Conservation (phyloP, 2,329 filamentous ascomycete species). For the Tolypocladium ovalisporum region DNA sequence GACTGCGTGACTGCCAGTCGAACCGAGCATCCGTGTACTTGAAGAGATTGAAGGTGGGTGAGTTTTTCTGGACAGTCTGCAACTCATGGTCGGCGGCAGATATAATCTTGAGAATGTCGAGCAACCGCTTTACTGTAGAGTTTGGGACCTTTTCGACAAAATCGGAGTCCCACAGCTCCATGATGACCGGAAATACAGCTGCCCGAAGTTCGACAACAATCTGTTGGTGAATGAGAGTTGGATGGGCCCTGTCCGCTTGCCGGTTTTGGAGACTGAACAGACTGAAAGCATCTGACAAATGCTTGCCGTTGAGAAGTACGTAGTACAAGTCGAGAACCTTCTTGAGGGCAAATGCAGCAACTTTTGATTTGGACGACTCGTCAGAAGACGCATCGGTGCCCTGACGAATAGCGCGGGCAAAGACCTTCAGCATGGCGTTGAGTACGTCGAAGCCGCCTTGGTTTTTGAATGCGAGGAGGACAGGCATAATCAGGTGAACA, state of each 20-base stretch:
- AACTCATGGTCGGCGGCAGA: constrained; percentile 67
- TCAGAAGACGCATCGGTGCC: constrained; percentile 29
- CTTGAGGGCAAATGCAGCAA: constrained; percentile 53
- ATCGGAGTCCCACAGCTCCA: constrained; percentile 73
- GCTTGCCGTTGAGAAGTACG: constrained; percentile 65
- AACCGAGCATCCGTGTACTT: constrained; percentile 33
- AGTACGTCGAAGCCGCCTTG: constrained; percentile 64
- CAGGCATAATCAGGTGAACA: constrained; percentile 55
- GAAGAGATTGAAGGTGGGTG: constrained; percentile 26
- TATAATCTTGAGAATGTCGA: constrained; percentile 74
- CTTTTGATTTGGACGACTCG: constrained; percentile 33
- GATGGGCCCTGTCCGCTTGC: constrained; percentile 29
- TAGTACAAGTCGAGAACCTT: constrained; percentile 77
- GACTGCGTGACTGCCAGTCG: constrained; percentile 27
- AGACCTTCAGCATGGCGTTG: constrained; percentile 60
- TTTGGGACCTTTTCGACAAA: constrained; percentile 73
- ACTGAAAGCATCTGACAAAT: constrained; percentile 65
- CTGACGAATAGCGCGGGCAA: constrained; percentile 28
- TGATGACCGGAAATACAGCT: constrained; percentile 65
- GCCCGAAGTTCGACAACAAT: constrained; percentile 80
- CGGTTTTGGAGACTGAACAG: constrained; percentile 30
- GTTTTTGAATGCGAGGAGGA: constrained; percentile 80
- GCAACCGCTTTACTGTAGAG: constrained; percentile 64
- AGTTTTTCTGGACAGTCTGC: constrained; percentile 46
- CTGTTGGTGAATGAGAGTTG: constrained; percentile 46